Conservation (phyloP, 345 rosid genomes). For the Arabis alpina region DNA sequence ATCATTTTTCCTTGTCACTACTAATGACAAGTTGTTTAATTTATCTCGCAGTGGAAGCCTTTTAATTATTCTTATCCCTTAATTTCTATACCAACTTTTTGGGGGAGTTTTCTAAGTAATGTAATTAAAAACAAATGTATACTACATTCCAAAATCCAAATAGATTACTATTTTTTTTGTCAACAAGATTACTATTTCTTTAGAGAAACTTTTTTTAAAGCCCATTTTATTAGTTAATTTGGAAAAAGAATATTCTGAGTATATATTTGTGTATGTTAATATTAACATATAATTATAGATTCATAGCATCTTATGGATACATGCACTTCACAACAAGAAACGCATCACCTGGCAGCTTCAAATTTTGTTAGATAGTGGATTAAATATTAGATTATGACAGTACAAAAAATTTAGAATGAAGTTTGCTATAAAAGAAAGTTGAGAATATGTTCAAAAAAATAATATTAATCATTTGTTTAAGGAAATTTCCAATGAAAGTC, state of each 20-base stretch:
- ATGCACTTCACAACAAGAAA: neutral
- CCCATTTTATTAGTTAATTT: neutral
- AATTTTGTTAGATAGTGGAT: neutral
- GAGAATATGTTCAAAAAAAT: too few species aligned
- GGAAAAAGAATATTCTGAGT: neutral
- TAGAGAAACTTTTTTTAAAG: neutral
- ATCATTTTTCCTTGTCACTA: constrained; percentile 5
- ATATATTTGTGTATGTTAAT: too few species aligned
- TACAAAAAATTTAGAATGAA: too few species aligned
- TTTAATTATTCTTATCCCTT: neutral
- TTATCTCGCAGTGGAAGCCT: neutral
- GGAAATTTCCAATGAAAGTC: too few species aligned
- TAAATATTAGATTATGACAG: neutral
- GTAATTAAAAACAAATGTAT: constrained; percentile 6
- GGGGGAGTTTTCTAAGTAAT: neutral
- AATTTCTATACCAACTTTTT: constrained; percentile 7
- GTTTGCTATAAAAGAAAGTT: too few species aligned
- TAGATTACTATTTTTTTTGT: neutral
- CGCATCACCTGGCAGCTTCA: neutral
- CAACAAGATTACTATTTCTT: neutral
- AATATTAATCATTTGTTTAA: too few species aligned
- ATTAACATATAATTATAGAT: neutral
- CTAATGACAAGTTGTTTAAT: constrained; percentile 26
- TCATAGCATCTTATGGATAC: neutral
- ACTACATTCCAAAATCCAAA: constrained; percentile 11